Percentiles rank a stretch among this genome's conserved stretches.
phyloP scores from a whole-genome alignment of 2,329 filamentous ascomycete genomes.

The Decorospora gaudefroyi region DNA sequence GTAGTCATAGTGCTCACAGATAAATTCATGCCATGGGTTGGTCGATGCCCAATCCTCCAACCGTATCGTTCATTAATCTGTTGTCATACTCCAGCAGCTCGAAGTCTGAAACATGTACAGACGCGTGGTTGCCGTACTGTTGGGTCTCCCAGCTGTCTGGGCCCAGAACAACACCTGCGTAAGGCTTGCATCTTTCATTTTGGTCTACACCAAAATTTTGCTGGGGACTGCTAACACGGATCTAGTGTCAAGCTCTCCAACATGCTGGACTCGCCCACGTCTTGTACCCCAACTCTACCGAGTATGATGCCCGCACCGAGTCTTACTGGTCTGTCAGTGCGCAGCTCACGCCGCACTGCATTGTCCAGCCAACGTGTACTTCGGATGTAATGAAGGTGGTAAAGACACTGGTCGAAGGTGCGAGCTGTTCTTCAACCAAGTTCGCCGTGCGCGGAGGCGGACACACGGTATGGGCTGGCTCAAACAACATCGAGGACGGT shows the following conservation, averaged over 20 bases:
- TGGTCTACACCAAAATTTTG: too few relatives aligned
- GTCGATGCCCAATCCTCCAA: too few relatives aligned
- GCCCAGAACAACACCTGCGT: too few relatives aligned
- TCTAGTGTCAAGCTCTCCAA: constrained; percentile 27
- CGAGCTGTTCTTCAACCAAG: constrained; percentile 1
- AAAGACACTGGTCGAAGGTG: constrained; percentile 13
- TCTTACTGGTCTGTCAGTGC: constrained; percentile 37
- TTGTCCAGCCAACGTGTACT: constrained; percentile 36
- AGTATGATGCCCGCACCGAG: constrained; percentile 21
- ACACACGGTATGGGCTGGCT: constrained; percentile 33
- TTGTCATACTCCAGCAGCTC: too few relatives aligned
- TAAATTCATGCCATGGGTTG: too few relatives aligned
- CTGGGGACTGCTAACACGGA: constrained; percentile 10
- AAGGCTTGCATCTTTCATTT: too few relatives aligned
- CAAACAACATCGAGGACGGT: constrained; percentile 36
- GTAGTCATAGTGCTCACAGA: too few relatives aligned
- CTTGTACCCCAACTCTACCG: constrained; percentile 17
- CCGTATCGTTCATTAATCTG: too few relatives aligned
- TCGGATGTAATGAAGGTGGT: constrained; percentile 30
- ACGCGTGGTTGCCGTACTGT: too few relatives aligned
- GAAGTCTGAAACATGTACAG: too few relatives aligned
- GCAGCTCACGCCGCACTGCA: constrained; percentile 35
- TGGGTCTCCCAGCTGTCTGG: too few relatives aligned
- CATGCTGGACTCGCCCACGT: constrained; percentile 20
- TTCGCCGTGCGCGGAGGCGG: constrained; percentile 41